Percentiles rank a stretch among this genome's conserved stretches.
Evolutionary conservation across 352 stramenopile genomes (phyloP).

Genomic region (Phytophthora crassamura): DNA sequence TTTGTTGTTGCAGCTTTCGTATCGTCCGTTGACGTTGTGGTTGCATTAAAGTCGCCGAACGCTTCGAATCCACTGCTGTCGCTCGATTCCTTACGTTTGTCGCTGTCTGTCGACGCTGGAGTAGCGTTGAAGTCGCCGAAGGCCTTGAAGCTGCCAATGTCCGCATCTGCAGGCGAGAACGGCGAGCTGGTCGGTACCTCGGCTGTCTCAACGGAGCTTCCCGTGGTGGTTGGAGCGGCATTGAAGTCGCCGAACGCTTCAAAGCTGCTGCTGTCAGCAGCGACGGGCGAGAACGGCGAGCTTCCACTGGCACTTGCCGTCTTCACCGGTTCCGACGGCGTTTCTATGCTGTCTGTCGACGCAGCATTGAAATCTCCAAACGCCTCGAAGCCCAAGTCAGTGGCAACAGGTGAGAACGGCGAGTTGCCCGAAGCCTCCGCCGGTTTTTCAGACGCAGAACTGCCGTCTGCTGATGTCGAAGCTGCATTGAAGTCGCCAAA

Average conservation of each 20-base stretch:
- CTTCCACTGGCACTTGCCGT: slow-evolving; percentile 10
- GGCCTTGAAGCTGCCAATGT: slow-evolving; percentile 13
- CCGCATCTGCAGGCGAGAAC: slow-evolving; percentile 17
- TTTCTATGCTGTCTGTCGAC: slow-evolving; percentile 1
- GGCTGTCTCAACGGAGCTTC: slow-evolving; percentile 1
- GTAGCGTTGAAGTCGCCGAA: slow-evolving; percentile 26
- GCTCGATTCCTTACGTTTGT: too few relatives aligned
- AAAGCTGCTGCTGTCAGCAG: slow-evolving; percentile 15
- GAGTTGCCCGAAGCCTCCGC: slow-evolving; percentile 11
- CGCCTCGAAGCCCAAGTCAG: slow-evolving; percentile 13
- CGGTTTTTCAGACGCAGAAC: slow-evolving; percentile 3
- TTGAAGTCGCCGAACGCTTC: slow-evolving; percentile 25
- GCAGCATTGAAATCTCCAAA: slow-evolving; percentile 29
- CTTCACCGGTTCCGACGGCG: slow-evolving; percentile 1
- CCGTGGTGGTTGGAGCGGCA: slow-evolving; percentile 7
- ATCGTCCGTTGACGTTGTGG: slow-evolving; percentile 12
- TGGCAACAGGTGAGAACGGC: slow-evolving; percentile 22
- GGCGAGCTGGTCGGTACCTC: slow-evolving; percentile 10
- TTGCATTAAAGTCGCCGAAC: slow-evolving; percentile 31
- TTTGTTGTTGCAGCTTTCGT: slow-evolving; percentile 13
- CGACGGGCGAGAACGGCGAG: slow-evolving; percentile 25
- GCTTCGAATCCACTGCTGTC: slow-evolving; percentile 20
- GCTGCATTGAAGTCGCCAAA: slow-evolving; percentile 42
- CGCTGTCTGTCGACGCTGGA: slow-evolving; percentile 8
- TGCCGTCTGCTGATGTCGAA: slow-evolving; percentile 9